phyloP scores from a whole-genome alignment of 139 green algal genomes.

The Auxenochlorella protothecoides region DNA sequence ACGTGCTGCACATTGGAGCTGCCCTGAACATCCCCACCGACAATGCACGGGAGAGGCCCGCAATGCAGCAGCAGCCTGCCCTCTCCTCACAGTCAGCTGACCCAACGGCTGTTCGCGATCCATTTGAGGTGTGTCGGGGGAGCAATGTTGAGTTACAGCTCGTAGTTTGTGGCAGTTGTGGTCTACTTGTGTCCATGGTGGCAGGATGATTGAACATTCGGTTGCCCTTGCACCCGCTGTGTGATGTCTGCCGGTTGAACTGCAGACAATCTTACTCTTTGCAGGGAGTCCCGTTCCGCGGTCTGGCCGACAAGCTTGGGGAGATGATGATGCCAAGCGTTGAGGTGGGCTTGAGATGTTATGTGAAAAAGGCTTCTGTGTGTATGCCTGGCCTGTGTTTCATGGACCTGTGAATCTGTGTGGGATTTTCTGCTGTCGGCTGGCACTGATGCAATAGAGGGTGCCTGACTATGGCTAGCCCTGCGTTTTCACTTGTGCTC shows the following conservation, averaged over 20 bases:
- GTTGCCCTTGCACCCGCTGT: background rate
- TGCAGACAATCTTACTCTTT: background rate
- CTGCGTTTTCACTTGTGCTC: no score
- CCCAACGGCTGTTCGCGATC: conserved; percentile 5
- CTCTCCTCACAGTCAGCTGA: background rate
- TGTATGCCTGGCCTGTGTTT: no score
- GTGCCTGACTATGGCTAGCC: no score
- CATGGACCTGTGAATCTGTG: no score
- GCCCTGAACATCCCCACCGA: conserved; percentile 23
- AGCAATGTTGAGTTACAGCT: background rate
- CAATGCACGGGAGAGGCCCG: conserved; percentile 5
- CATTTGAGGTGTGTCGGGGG: conserved; percentile 13
- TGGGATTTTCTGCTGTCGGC: no score
- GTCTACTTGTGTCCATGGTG: background rate
- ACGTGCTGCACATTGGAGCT: conserved; percentile 35
- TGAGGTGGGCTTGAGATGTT: no score
- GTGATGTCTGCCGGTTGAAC: background rate
- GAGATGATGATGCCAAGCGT: background rate
- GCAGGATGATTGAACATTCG: background rate
- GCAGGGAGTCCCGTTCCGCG: conserved; percentile 30
- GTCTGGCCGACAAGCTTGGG: conserved; percentile 31
- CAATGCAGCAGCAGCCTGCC: background rate
- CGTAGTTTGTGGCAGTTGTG: no score
- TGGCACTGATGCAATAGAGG: no score
- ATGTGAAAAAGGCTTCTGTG: no score